Percentiles rank a stretch among this genome's conserved stretches.
Evolutionary conservation across 2,329 filamentous ascomycete species (phyloP).

Genomic region (Phialophora expanda): DNA sequence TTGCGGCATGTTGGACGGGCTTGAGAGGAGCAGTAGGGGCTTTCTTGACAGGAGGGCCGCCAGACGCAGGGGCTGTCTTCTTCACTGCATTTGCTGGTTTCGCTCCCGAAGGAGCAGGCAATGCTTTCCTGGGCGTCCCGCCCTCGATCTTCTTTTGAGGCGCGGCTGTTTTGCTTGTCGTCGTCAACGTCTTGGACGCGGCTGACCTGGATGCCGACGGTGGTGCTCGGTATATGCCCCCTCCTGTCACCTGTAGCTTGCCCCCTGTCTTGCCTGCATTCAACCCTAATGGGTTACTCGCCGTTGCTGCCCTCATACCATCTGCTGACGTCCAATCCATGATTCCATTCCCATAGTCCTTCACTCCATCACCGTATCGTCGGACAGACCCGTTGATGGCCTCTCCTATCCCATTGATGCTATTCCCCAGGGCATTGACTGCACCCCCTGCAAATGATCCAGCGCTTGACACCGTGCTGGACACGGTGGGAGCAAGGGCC

Average conservation of each 20-base stretch:
- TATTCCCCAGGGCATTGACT: conserved; percentile 37
- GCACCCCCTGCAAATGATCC: conserved; percentile 38
- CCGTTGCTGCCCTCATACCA: conserved; percentile 37
- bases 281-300: conserved; percentile 41
- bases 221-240: conserved; percentile 33
- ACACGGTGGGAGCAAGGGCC: conserved; percentile 37
- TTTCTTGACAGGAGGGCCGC: conserved; percentile 25
- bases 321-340: conserved; percentile 41
- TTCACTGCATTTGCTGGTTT: conserved; percentile 5
- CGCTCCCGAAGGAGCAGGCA: conserved; percentile 27
- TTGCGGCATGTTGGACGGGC: conserved; percentile 13
- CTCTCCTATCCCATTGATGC: conserved; percentile 41
- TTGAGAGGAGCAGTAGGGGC: conserved; percentile 19
- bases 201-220: conserved; percentile 38
- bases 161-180: conserved; percentile 32
- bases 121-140: conserved; percentile 28
- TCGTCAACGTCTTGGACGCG: conserved; percentile 38
- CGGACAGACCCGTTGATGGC: conserved; percentile 36
- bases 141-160: conserved; percentile 36
- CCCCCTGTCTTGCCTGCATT: conserved; percentile 33
- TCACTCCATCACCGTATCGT: conserved; percentile 38
- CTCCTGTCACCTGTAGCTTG: conserved; percentile 35
- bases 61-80: conserved; percentile 21
- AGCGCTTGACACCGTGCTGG: conserved; percentile 35
- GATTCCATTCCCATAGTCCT: conserved; percentile 41